Evolutionary conservation across 2,329 filamentous ascomycete species (phyloP).

Genomic region (Huntiella moniliformis): DNA sequence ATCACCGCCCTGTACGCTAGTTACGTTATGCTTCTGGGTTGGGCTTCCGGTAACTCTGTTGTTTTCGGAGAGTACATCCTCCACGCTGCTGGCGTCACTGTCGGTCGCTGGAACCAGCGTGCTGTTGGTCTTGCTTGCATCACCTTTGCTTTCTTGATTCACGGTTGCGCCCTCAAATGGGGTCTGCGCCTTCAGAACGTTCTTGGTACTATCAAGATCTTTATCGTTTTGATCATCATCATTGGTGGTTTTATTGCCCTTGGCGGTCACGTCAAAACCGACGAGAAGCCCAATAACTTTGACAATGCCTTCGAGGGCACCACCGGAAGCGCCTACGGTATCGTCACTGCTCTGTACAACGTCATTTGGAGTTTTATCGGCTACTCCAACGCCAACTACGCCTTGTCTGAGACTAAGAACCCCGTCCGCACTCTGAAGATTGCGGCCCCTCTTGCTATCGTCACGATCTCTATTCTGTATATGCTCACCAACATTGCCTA

Average conservation of each 20-base stretch:
- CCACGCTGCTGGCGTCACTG: conserved; percentile 42
- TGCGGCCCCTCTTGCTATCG: conserved; percentile 42
- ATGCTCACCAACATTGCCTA: conserved; percentile 50
- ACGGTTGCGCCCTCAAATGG: conserved; percentile 44
- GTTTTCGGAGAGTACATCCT: conserved; percentile 55
- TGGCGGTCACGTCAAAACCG: conserved; percentile 38
- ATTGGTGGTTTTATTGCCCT: conserved; percentile 43
- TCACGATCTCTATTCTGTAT: conserved; percentile 40
- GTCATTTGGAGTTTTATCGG: conserved; percentile 54
- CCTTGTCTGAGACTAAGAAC: conserved; percentile 44
- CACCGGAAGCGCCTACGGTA: conserved; percentile 44
- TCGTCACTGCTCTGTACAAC: conserved; percentile 53
- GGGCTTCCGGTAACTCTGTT: conserved; percentile 48
- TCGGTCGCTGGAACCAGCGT: conserved; percentile 47
- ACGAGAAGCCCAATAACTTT: conserved; percentile 43
- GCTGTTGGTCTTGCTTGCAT: conserved; percentile 48
- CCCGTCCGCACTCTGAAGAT: conserved; percentile 45
- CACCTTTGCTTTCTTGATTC: conserved; percentile 44
- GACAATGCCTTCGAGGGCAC: conserved; percentile 45
- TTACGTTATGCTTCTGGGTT: conserved; percentile 44
- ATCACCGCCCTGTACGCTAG: conserved; percentile 40
- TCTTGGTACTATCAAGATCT: conserved; percentile 46
- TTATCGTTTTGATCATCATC: conserved; percentile 46
- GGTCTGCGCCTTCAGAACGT: conserved; percentile 48
- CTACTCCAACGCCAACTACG: conserved; percentile 51